Evolutionary conservation across 169 alveolate genomes (phyloP), one percentile per base, ranked within the genome.

Genomic region (Sarcocystis neurona): DNA sequence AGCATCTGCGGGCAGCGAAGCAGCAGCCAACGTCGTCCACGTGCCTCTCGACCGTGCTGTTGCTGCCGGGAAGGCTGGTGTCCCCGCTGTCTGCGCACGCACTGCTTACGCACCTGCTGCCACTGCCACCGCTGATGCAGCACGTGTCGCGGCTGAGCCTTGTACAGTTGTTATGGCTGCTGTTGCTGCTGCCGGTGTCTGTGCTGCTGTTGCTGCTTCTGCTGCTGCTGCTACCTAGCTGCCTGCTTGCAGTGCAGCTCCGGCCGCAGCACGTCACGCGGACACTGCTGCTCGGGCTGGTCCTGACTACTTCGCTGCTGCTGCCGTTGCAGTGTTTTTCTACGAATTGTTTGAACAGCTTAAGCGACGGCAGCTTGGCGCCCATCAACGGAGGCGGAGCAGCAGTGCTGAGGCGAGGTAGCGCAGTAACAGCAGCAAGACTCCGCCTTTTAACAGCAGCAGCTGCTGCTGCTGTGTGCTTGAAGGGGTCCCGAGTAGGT

Each of bases 301-400:
- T 18, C 27, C 50, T 37, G 50, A 23, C 6, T 39, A 44, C 12
- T n/a, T 23, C 15, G 85, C 46, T 27, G 70, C 47, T 1, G 85
- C 79, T 4, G 79, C 4, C 20, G 18, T 2, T 10, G 48, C 50
- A 15, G 79, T 23, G 72, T 5, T 32, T 27, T 30, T 78, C 32
- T 34, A 79, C 58, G 37, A 37, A 50, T 53, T 48, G 53, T 37
- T 32, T 50, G 72, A 60, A 79, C 50, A 56, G 70, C 44, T 79
- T 75, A 34, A 79, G 87, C 39, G 41, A 10, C 47, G 87, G 87
- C 8, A 79, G 53, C 50, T 18, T 20, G 34, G 58, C 50, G 37
- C 32, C 72, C 12, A 41, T 48, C 20, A 75, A 37, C 43, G 87
- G 87, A 15, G 87, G 87, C 27, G 87, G 87, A 1, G 87, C 87